Conservation (phyloP, 768 basidiomycete species). For the Boletus rex-veris region DNA sequence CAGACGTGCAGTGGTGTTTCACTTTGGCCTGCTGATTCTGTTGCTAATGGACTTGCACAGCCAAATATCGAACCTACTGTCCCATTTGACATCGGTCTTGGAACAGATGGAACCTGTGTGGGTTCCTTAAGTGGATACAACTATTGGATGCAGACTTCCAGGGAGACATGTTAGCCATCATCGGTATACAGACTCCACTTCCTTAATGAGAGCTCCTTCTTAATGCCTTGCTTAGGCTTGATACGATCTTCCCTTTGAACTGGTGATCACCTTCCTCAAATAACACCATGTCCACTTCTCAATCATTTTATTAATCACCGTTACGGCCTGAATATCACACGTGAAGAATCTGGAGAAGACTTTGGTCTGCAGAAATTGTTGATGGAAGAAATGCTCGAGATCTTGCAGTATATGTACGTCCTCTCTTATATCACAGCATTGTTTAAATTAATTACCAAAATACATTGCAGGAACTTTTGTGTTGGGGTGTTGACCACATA, state of each 20-base stretch:
- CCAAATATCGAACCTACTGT: conserved; percentile 65
- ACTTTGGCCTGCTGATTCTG: neutral
- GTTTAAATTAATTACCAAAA: neutral
- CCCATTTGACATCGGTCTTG: conserved; percentile 70
- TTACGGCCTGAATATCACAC: conserved; percentile 37
- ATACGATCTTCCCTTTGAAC: conserved; percentile 31
- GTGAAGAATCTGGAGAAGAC: no score
- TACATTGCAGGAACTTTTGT: conserved; percentile 54
- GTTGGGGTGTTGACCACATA: conserved; percentile 71
- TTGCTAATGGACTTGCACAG: conserved; percentile 33
- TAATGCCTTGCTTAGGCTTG: conserved; percentile 48
- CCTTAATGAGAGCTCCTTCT: neutral
- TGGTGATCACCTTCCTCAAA: no score
- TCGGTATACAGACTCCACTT: conserved; percentile 45
- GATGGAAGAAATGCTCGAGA: conserved; percentile 68
- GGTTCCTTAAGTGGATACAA: conserved; percentile 70
- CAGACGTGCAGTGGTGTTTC: conserved; percentile 49
- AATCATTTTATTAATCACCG: conserved; percentile 40
- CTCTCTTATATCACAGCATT: neutral
- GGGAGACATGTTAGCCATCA: conserved; percentile 79
- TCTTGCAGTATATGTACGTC: conserved; percentile 76
- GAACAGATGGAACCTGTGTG: conserved; percentile 75
- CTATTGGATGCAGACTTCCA: conserved; percentile 37
- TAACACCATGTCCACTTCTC: no score
- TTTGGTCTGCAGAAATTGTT: conserved; percentile 33